Evolutionary conservation across 2,329 filamentous ascomycete genomes (phyloP).

Genomic region (Endothia cerciana): DNA sequence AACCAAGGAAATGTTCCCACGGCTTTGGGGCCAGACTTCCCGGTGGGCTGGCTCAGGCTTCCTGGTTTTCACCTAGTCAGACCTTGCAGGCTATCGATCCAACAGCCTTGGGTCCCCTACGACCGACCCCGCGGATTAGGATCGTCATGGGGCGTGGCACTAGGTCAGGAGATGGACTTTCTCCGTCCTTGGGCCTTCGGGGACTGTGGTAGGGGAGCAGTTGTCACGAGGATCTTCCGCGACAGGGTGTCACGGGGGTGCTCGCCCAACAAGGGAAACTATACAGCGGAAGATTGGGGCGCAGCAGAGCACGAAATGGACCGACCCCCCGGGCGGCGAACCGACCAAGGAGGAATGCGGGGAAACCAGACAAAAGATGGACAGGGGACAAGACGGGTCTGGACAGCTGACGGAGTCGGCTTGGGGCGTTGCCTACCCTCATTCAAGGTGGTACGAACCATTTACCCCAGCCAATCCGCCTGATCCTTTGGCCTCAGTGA

Average conservation of each 20-base stretch:
- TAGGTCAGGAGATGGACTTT: not conserved
- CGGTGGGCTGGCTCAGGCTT: not conserved
- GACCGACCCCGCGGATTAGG: not conserved
- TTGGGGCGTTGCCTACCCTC: not conserved
- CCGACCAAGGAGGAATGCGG: not conserved
- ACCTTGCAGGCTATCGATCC: not conserved
- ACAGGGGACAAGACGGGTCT: not conserved
- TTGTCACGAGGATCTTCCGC: not conserved
- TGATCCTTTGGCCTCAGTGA: not conserved
- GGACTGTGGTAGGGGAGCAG: not conserved
- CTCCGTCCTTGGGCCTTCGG: not conserved
- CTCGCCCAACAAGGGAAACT: not conserved
- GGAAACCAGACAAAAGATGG: not conserved
- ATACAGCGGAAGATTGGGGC: not conserved
- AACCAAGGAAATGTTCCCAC: not conserved
- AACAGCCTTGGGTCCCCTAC: not conserved
- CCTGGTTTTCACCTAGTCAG: not conserved
- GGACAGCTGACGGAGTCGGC: not conserved
- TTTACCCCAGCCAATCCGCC: conserved; percentile 1
- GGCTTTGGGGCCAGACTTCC: not conserved
- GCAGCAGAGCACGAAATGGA: not conserved
- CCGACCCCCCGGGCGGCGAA: not conserved
- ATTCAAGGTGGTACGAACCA: not conserved
- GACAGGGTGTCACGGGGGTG: not conserved
- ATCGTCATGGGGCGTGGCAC: not conserved